These are phyloP conservation scores for Waltergamsia citrina DNA, from an alignment of 2,329 filamentous ascomycete genomes.

Conservation along the genomic window DNA sequence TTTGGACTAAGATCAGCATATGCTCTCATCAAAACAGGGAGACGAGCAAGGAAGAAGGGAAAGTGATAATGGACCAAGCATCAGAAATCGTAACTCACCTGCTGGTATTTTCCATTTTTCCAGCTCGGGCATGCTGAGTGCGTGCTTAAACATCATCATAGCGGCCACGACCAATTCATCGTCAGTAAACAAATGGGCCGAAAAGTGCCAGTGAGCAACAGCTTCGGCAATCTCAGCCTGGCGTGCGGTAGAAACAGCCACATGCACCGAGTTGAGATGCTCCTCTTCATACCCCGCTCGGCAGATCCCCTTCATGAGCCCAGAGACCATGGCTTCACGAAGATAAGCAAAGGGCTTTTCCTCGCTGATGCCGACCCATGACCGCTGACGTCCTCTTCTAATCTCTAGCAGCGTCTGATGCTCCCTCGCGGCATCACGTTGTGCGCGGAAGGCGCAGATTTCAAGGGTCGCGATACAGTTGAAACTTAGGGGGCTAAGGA, in stretches of 20 bases:
- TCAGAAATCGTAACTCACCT: constrained; percentile 40
- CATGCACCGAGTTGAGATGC: constrained; percentile 52
- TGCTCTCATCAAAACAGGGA: not conserved
- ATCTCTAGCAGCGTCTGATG: constrained; percentile 63
- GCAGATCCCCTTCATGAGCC: constrained; percentile 83
- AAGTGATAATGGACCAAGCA: not conserved
- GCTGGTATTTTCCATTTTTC: constrained; percentile 70
- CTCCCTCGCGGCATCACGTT: constrained; percentile 66
- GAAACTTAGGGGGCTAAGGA: constrained; percentile 67
- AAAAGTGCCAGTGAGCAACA: constrained; percentile 78
- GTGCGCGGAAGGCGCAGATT: constrained; percentile 74
- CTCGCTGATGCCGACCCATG: constrained; percentile 83
- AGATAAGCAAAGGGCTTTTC: constrained; percentile 83
- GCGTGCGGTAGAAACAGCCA: constrained; percentile 58
- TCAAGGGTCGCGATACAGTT: constrained; percentile 68
- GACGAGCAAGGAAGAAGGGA: not conserved
- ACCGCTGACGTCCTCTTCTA: constrained; percentile 71
- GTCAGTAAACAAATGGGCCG: constrained; percentile 79
- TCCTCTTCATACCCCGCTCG: constrained; percentile 56
- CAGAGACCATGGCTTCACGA: constrained; percentile 87
- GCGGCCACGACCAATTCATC: constrained; percentile 83
- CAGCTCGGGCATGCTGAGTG: constrained; percentile 71
- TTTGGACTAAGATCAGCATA: constrained; percentile 19
- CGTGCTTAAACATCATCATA: constrained; percentile 84
- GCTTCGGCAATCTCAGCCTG: constrained; percentile 56